These are phyloP conservation scores for Enterocytospora artemiae DNA, from an alignment of 371 early-diverging fungal species.

Conservation along the genomic window DNA sequence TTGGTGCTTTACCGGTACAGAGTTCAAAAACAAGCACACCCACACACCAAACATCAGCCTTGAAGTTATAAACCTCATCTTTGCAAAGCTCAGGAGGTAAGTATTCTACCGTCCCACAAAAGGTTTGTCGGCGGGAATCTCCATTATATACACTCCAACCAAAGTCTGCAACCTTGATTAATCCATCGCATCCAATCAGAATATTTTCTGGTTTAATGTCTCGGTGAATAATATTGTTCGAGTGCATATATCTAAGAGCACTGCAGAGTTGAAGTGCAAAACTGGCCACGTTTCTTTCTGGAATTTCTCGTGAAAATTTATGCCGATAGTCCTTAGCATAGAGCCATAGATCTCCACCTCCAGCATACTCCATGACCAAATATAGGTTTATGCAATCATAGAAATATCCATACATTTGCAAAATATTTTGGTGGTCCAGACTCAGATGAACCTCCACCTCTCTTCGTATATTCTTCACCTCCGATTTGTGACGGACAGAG, in stretches of 20 bases:
- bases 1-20: constrained; percentile 81
- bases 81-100: constrained; percentile 74
- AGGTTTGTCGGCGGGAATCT: constrained; percentile 60
- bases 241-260: constrained; percentile 78
- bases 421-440: constrained; percentile 76
- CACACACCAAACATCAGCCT: constrained; percentile 89
- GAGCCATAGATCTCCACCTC: constrained; percentile 79
- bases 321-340: constrained; percentile 58
- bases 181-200: constrained; percentile 69
- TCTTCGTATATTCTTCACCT: constrained; percentile 73
- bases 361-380: constrained; percentile 85
- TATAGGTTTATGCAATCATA: constrained; percentile 79
- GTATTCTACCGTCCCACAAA: constrained; percentile 94
- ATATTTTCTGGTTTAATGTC: constrained; percentile 90
- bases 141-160: constrained; percentile 94
- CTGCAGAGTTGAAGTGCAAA: constrained; percentile 75
- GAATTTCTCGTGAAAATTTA: constrained; percentile 55
- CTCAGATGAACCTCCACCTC: constrained; percentile 93
- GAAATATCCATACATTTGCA: constrained; percentile 87
- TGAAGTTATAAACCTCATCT: constrained; percentile 68
- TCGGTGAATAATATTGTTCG: constrained; percentile 83
- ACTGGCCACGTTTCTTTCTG: constrained; percentile 67
- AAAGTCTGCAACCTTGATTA: constrained; percentile 88
- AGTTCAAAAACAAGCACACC: constrained; percentile 93
- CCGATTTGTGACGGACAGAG: constrained; percentile 65